Base-by-base conservation (phyloP, 2,329 filamentous ascomycete species). In the Colletotrichum sansevieriae region DNA sequence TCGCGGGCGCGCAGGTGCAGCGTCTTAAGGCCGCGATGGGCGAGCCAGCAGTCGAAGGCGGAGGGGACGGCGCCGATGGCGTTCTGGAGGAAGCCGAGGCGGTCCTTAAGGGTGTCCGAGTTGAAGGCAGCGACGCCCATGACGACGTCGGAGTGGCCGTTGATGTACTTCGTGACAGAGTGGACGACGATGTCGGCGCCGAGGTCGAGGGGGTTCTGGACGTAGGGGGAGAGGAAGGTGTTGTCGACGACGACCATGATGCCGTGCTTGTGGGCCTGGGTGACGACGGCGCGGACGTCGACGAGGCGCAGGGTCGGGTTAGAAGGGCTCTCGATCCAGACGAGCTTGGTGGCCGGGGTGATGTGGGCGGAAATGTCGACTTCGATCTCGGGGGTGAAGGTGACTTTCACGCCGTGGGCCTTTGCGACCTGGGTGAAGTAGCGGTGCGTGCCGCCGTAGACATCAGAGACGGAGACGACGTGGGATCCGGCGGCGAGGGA, bases 201-300 rank as follows among this genome's bases (percentile, higher is more conserved):
- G 78, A 95, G 93, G 77, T 97, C 91, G 64, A 99, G 89, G 3
- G 96, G 96, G 82, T 97, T 98, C 83, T 99, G 96, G 55, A 99
- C 88, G 79, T 98, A 99, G 37, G 96, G 96, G 70, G 92, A 95
- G 77, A 98, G 86, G 85, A 99, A 99, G 20, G 96, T 99, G 85
- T 99, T 99, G 85, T 99, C 96, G 47, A 99, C 96, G n/a, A 99
- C 96, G 49, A 99, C 96, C 78, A 93, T 86, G 76, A 98, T 93
- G 71, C 95, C 95, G 76, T 93, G 92, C 75, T 91, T 85, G 80
- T 98, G 96, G 18, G 96, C 96, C 63, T 92, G 87, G 33, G 89
- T 89, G 33, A 92, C 91, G 46, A 99, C 92, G 61, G 93, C 91
- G 74, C 92, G 87, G 78, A 99, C 97, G 81, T 99, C 95, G 72